Evolutionary conservation across 257 asterid species (phyloP).

Genomic region (Salvia rosmarinus): DNA sequence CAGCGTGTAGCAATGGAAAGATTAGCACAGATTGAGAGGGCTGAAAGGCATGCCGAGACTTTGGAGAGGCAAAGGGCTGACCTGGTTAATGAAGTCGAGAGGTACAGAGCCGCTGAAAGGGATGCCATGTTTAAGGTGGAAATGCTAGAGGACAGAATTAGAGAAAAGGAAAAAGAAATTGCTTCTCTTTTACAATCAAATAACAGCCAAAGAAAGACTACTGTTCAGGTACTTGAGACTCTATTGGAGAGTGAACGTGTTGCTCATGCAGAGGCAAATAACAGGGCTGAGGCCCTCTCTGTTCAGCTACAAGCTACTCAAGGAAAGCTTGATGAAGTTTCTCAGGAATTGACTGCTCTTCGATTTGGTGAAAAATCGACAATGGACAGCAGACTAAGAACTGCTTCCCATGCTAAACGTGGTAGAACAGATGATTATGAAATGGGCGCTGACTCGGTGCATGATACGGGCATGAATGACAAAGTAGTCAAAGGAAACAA

Average conservation of each 20-base stretch:
- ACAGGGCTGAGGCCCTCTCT: constrained; percentile 84
- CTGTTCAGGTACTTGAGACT: constrained; percentile 76
- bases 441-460: constrained; percentile 69
- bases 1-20: constrained; percentile 86
- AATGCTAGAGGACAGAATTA: constrained; percentile 66
- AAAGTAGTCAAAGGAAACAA: constrained; percentile 56
- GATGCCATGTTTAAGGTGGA: constrained; percentile 72
- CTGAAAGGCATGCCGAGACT: constrained; percentile 69
- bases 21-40: constrained; percentile 76
- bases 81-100: constrained; percentile 58
- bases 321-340: constrained; percentile 69
- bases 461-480: constrained; percentile 60
- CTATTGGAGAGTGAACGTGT: constrained; percentile 77
- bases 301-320: constrained; percentile 85
- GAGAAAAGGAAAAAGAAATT: constrained; percentile 79
- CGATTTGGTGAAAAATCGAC: constrained; percentile 68
- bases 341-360: constrained; percentile 74
- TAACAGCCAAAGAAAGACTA: constrained; percentile 70
- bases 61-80: constrained; percentile 70
- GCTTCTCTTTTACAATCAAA: constrained; percentile 67
- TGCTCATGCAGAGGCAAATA: constrained; percentile 85
- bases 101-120: constrained; percentile 62
- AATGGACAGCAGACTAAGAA: constrained; percentile 58
- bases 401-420: constrained; percentile 80
- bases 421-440: constrained; percentile 76